Conservation (phyloP, 208 protist genomes). For the Acanthamoeba castellanii region DNA sequence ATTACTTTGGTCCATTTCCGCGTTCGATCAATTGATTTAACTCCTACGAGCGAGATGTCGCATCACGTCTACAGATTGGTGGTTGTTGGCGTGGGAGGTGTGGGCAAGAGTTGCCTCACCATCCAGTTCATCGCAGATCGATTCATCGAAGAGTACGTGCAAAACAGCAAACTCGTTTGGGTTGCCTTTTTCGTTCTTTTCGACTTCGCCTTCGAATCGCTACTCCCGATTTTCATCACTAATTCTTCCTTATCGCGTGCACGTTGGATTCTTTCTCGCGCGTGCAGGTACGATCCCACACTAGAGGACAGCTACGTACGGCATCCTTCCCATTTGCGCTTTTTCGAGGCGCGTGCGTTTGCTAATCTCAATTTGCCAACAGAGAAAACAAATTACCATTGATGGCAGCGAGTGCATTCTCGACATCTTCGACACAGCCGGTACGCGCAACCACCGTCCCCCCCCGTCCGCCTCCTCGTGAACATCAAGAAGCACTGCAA, state of each 20-base stretch:
- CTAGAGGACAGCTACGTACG: constrained; percentile 61
- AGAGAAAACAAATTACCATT: constrained; percentile 69
- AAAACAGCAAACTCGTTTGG: not conserved
- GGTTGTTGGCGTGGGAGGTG: constrained; percentile 51
- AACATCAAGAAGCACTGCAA: no score
- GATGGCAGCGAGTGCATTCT: constrained; percentile 61
- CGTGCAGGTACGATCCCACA: constrained; percentile 26
- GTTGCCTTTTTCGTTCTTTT: no score
- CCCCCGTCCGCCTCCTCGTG: no score
- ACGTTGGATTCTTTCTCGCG: not conserved
- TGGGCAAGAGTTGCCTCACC: constrained; percentile 65
- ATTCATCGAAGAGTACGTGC: constrained; percentile 32
- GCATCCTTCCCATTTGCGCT: not conserved
- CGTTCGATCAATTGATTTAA: not conserved
- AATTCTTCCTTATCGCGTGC: not conserved
- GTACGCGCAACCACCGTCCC: not conserved
- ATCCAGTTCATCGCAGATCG: constrained; percentile 32
- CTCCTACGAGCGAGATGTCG: constrained; percentile 11
- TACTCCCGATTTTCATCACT: not conserved
- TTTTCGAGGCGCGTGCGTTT: not conserved
- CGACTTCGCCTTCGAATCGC: no score
- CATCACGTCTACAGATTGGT: constrained; percentile 4
- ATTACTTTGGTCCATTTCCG: no score
- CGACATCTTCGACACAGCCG: constrained; percentile 64
- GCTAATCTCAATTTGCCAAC: not conserved